Base-by-base conservation (phyloP, 2,329 filamentous ascomycete genomes). In the Mollisiaceae sp. region DNA sequence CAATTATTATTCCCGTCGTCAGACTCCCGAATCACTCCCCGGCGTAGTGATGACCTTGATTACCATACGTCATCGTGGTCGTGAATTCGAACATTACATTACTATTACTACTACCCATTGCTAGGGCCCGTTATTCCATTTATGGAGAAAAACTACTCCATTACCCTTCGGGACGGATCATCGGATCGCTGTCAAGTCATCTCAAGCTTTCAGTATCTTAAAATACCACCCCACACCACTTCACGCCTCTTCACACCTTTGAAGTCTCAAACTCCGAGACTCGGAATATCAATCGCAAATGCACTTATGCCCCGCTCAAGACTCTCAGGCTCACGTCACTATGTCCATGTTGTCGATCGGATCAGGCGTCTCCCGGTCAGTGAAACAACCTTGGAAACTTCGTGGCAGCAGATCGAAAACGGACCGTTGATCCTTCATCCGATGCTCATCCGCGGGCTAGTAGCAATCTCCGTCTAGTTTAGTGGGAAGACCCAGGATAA, bases 151-250 rank as follows among this genome's bases (percentile, higher is more conserved):
- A 45, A 45, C 11, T 20, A 6, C 20, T 50, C n/a, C 6, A 57
- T 38, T 39, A 57, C 39, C 32, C 55, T 57, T 57, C 55, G 8
- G 11, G 18, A 36, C 18, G 55, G 55, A 57, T 41, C 8, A n/a
- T 57, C 32, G 12, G 55, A 57, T 57, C 55, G 18, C 35, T 39
- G 32, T 57, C 55, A 39, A 8, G 18, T 57, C n/a, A n/a, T 57
- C 55, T 57, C 55, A 57, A n/a, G 55, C 18, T 38, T 57, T 39
- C 36, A 38, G 14, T 24, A 20, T 22, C 35, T 22, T 14, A 57
- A 57, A 57, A 32, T 15, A n/a, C 14, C n/a, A 2, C 55, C 2
- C 1, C 18, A 39, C 24, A 55, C 14, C 20, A 55, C 43, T 20
- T 11, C 43, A 32, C 27, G 22, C 8, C n/a, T 50, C 24, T 36